phyloP scores from a whole-genome alignment of 225 moss, liverwort and hornwort species.

The Anthoceros angustus region DNA sequence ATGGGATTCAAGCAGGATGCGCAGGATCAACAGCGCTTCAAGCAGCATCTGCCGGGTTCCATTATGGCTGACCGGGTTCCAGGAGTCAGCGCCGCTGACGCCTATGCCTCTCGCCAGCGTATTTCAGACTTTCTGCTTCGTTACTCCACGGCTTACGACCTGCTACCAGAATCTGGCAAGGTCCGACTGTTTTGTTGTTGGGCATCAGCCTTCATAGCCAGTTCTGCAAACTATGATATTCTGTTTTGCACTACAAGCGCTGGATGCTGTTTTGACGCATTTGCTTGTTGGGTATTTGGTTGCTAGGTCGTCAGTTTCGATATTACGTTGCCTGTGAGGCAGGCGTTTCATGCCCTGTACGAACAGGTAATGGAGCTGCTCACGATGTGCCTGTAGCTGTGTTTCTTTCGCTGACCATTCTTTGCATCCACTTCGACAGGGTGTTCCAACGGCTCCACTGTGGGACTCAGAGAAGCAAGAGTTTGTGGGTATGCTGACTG shows the following conservation, averaged over 20 bases:
- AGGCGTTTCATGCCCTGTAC: conserved; percentile 94
- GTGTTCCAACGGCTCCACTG: conserved; percentile 79
- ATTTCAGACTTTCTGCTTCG: conserved; percentile 80
- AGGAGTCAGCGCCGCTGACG: conserved; percentile 53
- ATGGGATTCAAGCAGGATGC: background rate
- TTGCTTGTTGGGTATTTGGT: no score
- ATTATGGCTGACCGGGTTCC: conserved; percentile 15
- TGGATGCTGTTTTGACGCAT: no score
- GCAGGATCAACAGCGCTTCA: background rate
- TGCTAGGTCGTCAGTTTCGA: conserved; percentile 97
- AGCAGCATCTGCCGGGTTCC: background rate
- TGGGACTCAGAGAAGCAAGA: conserved; percentile 94
- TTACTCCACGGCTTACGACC: conserved; percentile 63
- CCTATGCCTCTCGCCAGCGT: conserved; percentile 53
- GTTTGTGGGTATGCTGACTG: conserved; percentile 98
- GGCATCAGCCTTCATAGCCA: background rate
- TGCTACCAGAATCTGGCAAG: conserved; percentile 98
- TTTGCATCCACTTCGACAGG: conserved; percentile 19
- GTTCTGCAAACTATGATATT: no score
- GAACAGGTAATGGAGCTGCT: conserved; percentile 44
- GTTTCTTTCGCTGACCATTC: background rate
- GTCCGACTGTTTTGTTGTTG: conserved; percentile 15
- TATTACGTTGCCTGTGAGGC: conserved; percentile 91
- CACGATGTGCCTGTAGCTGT: background rate
- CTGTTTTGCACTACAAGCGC: no score